These are phyloP conservation scores for Penicillium expansum DNA, from an alignment of 2,329 filamentous ascomycete species.

Conservation along the genomic window DNA sequence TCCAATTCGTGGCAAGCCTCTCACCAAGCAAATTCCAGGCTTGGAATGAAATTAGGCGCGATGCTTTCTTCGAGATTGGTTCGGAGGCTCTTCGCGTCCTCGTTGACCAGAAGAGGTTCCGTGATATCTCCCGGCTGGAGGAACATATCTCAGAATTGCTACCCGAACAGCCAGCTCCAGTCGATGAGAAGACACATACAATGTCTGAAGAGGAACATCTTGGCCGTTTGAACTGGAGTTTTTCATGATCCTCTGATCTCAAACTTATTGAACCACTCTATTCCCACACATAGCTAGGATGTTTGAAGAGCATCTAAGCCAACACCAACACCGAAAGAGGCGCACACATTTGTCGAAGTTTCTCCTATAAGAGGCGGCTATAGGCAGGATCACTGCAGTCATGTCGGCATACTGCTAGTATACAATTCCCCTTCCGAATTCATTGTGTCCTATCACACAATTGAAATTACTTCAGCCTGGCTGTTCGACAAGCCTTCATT, in stretches of 20 bases:
- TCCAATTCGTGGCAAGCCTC: constrained; percentile 28
- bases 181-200: constrained; percentile 11
- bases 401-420: neutral
- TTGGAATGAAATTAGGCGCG: constrained; percentile 23
- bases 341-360: neutral
- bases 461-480: neutral
- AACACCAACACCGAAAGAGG: neutral
- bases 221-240: constrained; percentile 2
- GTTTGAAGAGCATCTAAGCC: neutral
- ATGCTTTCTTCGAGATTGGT: constrained; percentile 33
- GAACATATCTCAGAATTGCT: constrained; percentile 32
- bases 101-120: constrained; percentile 31
- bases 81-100: constrained; percentile 41
- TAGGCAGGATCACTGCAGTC: neutral
- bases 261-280: neutral
- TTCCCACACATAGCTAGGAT: neutral
- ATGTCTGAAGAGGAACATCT: neutral
- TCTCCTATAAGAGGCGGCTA: neutral
- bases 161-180: constrained; percentile 20
- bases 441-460: neutral
- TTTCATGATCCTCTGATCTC: constrained; percentile 1
- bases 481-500: neutral
- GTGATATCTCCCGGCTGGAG: constrained; percentile 31
- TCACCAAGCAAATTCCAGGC: constrained; percentile 19
- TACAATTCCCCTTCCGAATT: neutral